Evolutionary conservation across 140 eudicot species (phyloP).

Genomic region (Flaveria floridana): DNA sequence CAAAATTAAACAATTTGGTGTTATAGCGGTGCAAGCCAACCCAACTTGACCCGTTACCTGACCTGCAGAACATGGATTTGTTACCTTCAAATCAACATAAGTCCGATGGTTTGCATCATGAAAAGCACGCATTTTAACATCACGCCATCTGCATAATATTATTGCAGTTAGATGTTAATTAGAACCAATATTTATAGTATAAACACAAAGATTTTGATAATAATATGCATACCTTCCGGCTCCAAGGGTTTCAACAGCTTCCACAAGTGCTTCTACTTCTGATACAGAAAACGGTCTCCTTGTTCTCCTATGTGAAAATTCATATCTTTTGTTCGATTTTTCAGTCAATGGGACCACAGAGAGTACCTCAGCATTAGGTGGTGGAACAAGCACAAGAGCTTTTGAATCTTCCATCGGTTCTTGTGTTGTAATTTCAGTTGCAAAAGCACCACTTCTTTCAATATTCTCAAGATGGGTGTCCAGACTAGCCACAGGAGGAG

Average conservation of each 20-base stretch:
- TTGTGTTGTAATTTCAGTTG: conserved; percentile 36
- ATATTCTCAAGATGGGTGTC: conserved; percentile 39
- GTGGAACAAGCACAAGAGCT: conserved; percentile 64
- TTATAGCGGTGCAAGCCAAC: neutral
- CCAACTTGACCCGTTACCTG: neutral
- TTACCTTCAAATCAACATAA: conserved; percentile 87
- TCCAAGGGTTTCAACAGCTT: conserved; percentile 95
- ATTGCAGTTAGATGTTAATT: conserved; percentile 4
- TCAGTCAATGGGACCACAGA: conserved; percentile 55
- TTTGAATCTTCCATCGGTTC: conserved; percentile 52
- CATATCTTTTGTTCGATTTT: conserved; percentile 53
- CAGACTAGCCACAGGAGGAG: conserved; percentile 36
- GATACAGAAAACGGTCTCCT: conserved; percentile 88
- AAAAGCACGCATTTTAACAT: conserved; percentile 83
- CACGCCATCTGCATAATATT: conserved; percentile 83
- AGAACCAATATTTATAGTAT: neutral
- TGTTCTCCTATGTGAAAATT: conserved; percentile 78
- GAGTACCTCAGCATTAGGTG: conserved; percentile 52
- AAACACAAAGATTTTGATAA: neutral
- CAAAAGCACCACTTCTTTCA: conserved; percentile 38
- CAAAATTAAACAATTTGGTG: neutral
- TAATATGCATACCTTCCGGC: conserved; percentile 73
- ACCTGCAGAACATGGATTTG: conserved; percentile 21
- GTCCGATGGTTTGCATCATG: conserved; percentile 82
- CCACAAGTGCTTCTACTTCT: conserved; percentile 97